A percentile compares a stretch with the other conserved stretches of the same genome.
Evolutionary conservation across 1,284 basidiomycete species (phyloP).

Genomic region (Stereum hirsutum): DNA sequence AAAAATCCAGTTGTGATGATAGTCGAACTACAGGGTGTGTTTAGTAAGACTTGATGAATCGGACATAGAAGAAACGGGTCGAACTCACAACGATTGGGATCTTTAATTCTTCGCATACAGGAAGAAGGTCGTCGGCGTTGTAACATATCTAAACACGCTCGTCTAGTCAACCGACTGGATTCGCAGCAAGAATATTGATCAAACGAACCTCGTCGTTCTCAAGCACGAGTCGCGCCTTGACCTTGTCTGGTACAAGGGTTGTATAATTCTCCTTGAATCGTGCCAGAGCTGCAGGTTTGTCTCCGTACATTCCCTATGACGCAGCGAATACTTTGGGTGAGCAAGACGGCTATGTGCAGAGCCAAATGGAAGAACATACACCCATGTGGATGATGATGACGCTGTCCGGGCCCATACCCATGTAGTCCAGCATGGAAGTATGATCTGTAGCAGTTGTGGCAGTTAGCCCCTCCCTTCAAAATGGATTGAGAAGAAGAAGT

Average conservation of each 20-base stretch:
- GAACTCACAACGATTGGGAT: slow-evolving; percentile 64
- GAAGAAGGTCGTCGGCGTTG: slow-evolving; percentile 78
- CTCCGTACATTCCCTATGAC: slow-evolving; percentile 63
- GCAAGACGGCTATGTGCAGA: not conserved
- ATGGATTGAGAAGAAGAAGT: not conserved
- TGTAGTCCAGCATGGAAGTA: slow-evolving; percentile 76
- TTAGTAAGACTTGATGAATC: not conserved
- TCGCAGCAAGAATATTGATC: not conserved
- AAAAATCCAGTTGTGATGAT: slow-evolving; percentile 74
- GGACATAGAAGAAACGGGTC: not conserved
- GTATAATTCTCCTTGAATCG: slow-evolving; percentile 69
- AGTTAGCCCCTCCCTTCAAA: not conserved
- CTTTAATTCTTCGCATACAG: slow-evolving; percentile 73
- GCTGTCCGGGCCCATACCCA: slow-evolving; percentile 69
- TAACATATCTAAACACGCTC: slow-evolving; percentile 61
- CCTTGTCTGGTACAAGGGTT: slow-evolving; percentile 46
- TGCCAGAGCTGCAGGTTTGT: slow-evolving; percentile 63
- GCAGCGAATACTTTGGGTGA: not conserved
- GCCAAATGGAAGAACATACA: slow-evolving; percentile 23
- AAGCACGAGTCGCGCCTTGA: slow-evolving; percentile 71
- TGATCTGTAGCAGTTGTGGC: slow-evolving; percentile 41
- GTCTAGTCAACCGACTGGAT: not conserved
- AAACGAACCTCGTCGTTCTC: slow-evolving; percentile 81
- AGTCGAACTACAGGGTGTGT: slow-evolving; percentile 32
- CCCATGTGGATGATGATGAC: slow-evolving; percentile 75